Evolutionary conservation across 768 basidiomycete genomes (phyloP).

Genomic region (Suillus americanus): DNA sequence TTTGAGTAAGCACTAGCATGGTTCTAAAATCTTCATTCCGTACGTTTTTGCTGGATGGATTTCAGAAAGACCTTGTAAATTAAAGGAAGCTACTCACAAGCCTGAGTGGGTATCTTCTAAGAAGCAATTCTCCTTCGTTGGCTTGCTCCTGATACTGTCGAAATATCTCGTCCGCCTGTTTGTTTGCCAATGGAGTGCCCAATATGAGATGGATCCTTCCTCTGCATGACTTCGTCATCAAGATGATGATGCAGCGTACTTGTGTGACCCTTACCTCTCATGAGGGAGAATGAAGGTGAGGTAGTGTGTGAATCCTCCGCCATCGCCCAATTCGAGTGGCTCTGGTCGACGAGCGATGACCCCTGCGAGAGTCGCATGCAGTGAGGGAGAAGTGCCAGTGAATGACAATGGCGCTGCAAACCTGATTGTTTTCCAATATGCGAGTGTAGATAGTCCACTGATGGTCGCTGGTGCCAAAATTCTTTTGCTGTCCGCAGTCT

Average conservation of each 20-base stretch:
- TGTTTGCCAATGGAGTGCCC: slow-evolving; percentile 37
- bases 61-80: slow-evolving; percentile 12
- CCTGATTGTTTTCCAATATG: slow-evolving; percentile 31
- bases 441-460: slow-evolving; percentile 26
- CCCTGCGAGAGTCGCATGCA: slow-evolving; percentile 12
- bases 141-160: slow-evolving; percentile 68
- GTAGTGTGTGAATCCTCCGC: slow-evolving; percentile 25
- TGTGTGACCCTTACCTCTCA: slow-evolving; percentile 34
- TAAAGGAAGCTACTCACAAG: slow-evolving; percentile 42
- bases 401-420: slow-evolving; percentile 4
- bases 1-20: background rate
- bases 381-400: background rate
- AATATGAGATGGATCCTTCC: slow-evolving; percentile 63
- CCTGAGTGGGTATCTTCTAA: slow-evolving; percentile 73
- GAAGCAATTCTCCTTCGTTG: slow-evolving; percentile 48
- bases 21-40: background rate
- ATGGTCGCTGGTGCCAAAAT: slow-evolving; percentile 34
- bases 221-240: slow-evolving; percentile 25
- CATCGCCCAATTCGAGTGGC: slow-evolving; percentile 18
- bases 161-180: slow-evolving; percentile 56
- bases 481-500: slow-evolving; percentile 33
- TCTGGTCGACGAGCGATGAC: slow-evolving; percentile 18
- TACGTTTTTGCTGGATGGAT: slow-evolving; percentile 66
- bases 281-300: slow-evolving; percentile 55
- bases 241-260: background rate